These are phyloP conservation scores for Lineolata rhizophorae DNA, from an alignment of 495 filamentous ascomycete species.

Conservation along the genomic window DNA sequence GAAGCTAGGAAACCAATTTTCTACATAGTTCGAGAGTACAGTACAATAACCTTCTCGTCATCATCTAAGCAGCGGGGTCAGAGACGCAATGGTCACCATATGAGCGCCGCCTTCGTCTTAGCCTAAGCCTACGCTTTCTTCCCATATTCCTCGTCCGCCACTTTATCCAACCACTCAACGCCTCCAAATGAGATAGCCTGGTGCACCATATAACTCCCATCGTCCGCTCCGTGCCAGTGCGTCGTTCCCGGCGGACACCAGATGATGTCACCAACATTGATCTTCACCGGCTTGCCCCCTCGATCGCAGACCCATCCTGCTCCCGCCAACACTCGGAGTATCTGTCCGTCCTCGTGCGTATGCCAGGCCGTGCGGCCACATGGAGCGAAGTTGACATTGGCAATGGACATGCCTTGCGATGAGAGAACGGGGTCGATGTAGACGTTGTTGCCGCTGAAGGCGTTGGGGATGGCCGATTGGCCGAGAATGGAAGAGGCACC, in stretches of 20 bases:
- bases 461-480: not conserved
- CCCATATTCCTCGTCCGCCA: not conserved
- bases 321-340: not conserved
- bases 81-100: too few species aligned
- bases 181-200: not conserved
- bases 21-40: too few species aligned
- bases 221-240: not conserved
- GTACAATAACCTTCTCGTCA: too few species aligned
- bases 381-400: not conserved
- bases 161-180: not conserved
- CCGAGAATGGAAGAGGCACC: not conserved
- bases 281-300: not conserved
- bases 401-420: not conserved
- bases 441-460: not conserved
- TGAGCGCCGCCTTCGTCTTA: too few species aligned
- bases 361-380: not conserved
- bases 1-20: too few species aligned
- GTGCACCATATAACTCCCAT: not conserved
- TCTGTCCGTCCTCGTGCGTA: not conserved
- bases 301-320: not conserved
- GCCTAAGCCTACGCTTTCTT: too few species aligned
- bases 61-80: too few species aligned
- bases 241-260: not conserved
- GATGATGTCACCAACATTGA: not conserved
- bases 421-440: not conserved